phyloP scores from a whole-genome alignment of 192 early-diverging fungal genomes.

The Coemansia sp. region DNA sequence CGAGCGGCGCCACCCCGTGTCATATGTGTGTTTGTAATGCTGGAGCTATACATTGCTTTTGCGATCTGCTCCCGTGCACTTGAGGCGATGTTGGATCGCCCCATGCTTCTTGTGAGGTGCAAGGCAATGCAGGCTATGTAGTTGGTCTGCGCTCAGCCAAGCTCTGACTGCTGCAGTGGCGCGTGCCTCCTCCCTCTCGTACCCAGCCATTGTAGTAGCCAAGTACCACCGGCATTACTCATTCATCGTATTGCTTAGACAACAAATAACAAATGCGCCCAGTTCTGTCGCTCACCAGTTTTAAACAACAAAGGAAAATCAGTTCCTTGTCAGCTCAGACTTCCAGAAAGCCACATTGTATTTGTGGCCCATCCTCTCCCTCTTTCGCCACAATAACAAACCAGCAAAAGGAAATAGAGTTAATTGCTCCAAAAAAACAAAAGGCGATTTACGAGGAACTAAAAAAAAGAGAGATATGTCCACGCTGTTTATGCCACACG shows the following conservation, averaged over 20 bases:
- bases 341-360: not conserved
- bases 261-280: conserved; percentile 2
- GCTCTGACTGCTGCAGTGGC: not conserved
- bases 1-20: not conserved
- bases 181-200: not conserved
- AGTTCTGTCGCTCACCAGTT: not conserved
- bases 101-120: not conserved
- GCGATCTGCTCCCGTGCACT: not conserved
- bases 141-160: not conserved
- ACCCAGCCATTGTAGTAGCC: not conserved
- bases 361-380: not conserved
- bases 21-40: not conserved
- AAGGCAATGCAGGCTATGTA: not conserved
- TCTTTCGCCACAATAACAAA: not conserved
- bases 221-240: not conserved
- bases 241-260: not conserved
- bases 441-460: not conserved
- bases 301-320: conserved; percentile 3
- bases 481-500: not conserved
- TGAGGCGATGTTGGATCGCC: not conserved
- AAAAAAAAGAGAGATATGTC: not conserved
- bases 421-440: not conserved
- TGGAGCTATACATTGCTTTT: not conserved
- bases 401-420: not conserved
- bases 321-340: not conserved